phyloP scores from a whole-genome alignment of 192 early-diverging fungal genomes.

The Coemansia sp. region DNA sequence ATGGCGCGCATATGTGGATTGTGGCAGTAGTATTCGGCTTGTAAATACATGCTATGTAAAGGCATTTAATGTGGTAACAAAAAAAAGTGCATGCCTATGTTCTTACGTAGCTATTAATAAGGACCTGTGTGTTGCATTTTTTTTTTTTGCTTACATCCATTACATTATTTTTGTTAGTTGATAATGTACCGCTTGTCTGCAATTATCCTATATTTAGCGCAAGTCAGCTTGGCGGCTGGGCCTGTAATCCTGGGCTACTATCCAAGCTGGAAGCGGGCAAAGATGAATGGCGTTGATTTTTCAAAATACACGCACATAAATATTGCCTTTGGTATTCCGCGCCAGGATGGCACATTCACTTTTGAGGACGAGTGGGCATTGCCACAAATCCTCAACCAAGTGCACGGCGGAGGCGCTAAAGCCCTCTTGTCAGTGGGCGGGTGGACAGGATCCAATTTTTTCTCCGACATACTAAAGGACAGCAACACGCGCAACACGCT shows the following conservation, averaged over 20 bases:
- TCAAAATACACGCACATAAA: constrained; percentile 68
- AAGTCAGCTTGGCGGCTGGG: neutral
- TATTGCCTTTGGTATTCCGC: constrained; percentile 62
- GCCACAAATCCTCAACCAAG: constrained; percentile 34
- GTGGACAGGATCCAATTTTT: constrained; percentile 62
- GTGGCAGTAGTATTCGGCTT: neutral
- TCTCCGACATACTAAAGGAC: constrained; percentile 29
- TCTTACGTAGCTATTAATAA: neutral
- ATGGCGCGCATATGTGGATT: neutral
- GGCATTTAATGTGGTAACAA: neutral
- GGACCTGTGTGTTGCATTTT: neutral
- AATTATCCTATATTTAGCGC: neutral
- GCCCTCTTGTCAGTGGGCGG: constrained; percentile 68
- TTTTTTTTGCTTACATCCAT: neutral
- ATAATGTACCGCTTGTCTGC: neutral
- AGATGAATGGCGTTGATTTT: constrained; percentile 26
- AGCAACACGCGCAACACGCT: constrained; percentile 32
- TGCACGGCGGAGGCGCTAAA: constrained; percentile 59
- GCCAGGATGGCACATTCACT: constrained; percentile 25
- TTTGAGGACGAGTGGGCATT: constrained; percentile 22
- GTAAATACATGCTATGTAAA: neutral
- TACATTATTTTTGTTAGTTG: neutral
- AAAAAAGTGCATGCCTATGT: too few species aligned
- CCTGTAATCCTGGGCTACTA: constrained; percentile 34
- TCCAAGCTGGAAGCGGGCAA: constrained; percentile 21